Base-by-base conservation (phyloP, 345 rosid species). In the Gossypium ekmanianum region DNA sequence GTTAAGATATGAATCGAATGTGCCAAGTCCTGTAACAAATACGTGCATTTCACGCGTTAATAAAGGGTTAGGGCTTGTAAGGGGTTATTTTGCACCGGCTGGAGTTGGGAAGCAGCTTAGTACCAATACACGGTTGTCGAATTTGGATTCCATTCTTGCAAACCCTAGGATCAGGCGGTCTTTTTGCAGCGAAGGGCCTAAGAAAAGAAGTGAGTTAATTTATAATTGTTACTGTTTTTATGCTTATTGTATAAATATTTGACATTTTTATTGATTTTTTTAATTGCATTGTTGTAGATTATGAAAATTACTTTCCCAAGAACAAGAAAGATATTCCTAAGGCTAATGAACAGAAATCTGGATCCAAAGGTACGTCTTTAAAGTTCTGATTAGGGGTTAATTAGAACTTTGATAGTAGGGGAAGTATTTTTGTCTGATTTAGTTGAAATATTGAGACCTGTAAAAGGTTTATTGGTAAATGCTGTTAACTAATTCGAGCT, bases 241-340 rank as follows among this genome's bases (percentile, higher is more conserved):
- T 22, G 10, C 26, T 9, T 75, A 9, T 48, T 9, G 48, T 43
- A 47, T 58, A 9, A 52, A 52, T 34, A 34, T 1, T 52, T 71
- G 11, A 17, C 8, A 2, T 73, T 63, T 45, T 29, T 20, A 9
- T 68, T 43, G 11, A 18, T 2, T 14, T 62, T 27, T 67, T 68
- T 6, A 63, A 29, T 22, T 67, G 48, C 64, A 22, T 73, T 58
- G 7, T 47, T 76, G 70, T 69, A 87, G 90, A 78, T 8, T 80
- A 69, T 77, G 83, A 80, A 74, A 84, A 84, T 61, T 87, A 77
- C 58, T 61, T 14, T n/a, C 88, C 90, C 2, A 87, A 83, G 73
- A 59, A 77, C 24, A 84, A 78, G 79, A 81, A 79, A 82, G 83
- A 77, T 24, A 79, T 70, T 69, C 85, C 88, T 3, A 83, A 75